phyloP scores from a whole-genome alignment of 768 basidiomycete species.

The Lyophyllum semitale region DNA sequence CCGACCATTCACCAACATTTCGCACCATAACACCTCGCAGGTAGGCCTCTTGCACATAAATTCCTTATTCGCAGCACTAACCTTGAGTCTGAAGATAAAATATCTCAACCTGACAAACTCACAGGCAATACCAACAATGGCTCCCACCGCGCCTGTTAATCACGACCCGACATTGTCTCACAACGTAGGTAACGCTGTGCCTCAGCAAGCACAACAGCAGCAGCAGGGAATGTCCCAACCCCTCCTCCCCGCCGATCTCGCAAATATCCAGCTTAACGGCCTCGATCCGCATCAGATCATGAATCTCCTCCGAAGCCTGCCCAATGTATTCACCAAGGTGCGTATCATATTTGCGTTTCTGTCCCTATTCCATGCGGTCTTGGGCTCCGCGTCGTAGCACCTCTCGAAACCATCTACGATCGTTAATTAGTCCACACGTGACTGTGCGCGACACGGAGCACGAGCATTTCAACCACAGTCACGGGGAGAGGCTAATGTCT shows the following conservation, averaged over 20 bases:
- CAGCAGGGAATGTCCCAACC: conserved; percentile 25
- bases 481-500: conserved; percentile 27
- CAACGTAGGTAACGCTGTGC: conserved; percentile 26
- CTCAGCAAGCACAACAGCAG: conserved; percentile 29
- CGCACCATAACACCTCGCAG: neutral
- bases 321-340: conserved; percentile 60
- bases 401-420: conserved; percentile 17
- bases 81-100: neutral
- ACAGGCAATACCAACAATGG: conserved; percentile 26
- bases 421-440: conserved; percentile 35
- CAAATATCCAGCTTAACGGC: conserved; percentile 26
- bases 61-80: neutral
- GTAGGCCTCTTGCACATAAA: neutral
- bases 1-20: neutral
- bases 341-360: conserved; percentile 17
- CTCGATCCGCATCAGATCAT: conserved; percentile 62
- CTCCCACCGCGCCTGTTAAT: conserved; percentile 35
- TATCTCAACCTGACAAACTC: neutral
- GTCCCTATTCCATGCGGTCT: neutral
- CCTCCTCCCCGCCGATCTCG: conserved; percentile 25
- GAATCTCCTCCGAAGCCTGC: conserved; percentile 56
- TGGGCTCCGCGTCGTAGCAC: conserved; percentile 8
- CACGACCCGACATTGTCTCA: conserved; percentile 43
- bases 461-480: conserved; percentile 36
- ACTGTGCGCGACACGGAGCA: conserved; percentile 39